Base-by-base conservation (phyloP, 106 monocot species). In the Platanthera zijinensis region DNA sequence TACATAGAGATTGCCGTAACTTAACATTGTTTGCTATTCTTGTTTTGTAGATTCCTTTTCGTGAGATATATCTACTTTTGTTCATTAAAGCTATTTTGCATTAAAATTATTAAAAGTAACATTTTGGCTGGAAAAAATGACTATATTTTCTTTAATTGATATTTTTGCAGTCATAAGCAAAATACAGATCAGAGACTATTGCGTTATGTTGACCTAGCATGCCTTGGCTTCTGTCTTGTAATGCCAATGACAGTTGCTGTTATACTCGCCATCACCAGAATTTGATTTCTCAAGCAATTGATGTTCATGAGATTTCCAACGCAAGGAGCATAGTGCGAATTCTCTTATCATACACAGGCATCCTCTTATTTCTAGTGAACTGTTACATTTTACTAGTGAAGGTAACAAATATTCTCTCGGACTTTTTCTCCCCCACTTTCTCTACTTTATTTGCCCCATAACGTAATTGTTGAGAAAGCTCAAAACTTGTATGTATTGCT, bases 261-360 rank as follows among this genome's bases (percentile, higher is more conserved):
- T 66, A 66, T 66, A 32, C 3, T 66, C 66, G 32, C 21, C 59
- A 19, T 66, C 11, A 66, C 30, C 11, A 30, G 66, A 19, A 39
- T 66, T 66, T 19, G 18, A 32, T 30, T 66, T 66, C 10, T 32
- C 25, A 66, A 12, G 32, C 18, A 66, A 66, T 66, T 66, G 66
- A 66, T 32, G 66, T 66, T 66, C 66, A 66, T 66, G 66, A 66
- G 66, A 66, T 66, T 66, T 66, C 32, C 32, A 66, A 39, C 8
- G 0, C 66, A 10, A 66, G 18, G 32, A 66, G 66, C 12, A 66
- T 11, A 66, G 12, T 32, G 32, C 25, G 66, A 30, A 25, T 39
- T 30, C 66, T 66, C 32, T 66, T 66, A 66, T 66, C 66, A 66
- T 5, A 32, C 66, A 30, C 32, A 39, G 66, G 66, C 32, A 32